phyloP scores from a whole-genome alignment of 2,329 filamentous ascomycete genomes.

The Fonsecaea monophora region DNA sequence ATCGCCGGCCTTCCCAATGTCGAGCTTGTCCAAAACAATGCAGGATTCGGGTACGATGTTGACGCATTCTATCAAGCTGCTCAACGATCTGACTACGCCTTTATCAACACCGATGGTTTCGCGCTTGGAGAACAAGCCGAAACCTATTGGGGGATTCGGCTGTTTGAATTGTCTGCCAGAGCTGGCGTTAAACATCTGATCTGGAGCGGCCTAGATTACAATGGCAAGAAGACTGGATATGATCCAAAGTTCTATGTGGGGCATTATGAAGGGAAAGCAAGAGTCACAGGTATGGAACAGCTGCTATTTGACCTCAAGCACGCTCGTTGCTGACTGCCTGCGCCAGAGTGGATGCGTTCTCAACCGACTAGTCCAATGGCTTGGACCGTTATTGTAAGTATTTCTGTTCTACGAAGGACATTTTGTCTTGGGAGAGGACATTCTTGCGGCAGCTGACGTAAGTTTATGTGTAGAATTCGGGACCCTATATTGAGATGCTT shows the following conservation, averaged over 20 bases:
- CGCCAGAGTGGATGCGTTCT: slow-evolving; percentile 24
- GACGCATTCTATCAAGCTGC: slow-evolving; percentile 53
- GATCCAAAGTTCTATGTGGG: slow-evolving; percentile 54
- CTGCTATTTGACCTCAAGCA: not conserved
- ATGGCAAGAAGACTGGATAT: slow-evolving; percentile 56
- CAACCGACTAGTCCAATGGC: slow-evolving; percentile 29
- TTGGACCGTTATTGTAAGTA: slow-evolving; percentile 19
- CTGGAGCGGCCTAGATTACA: slow-evolving; percentile 59
- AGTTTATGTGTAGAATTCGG: slow-evolving; percentile 25
- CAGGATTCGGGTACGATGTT: slow-evolving; percentile 50
- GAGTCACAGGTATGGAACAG: slow-evolving; percentile 44
- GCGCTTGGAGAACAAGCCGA: slow-evolving; percentile 60
- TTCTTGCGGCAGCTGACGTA: not conserved
- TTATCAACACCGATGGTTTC: slow-evolving; percentile 62
- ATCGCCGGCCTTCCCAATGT: slow-evolving; percentile 54
- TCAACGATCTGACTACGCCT: slow-evolving; percentile 54
- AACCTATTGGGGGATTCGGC: slow-evolving; percentile 52
- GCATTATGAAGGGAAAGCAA: slow-evolving; percentile 58
- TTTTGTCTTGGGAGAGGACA: not conserved
- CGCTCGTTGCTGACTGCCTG: not conserved
- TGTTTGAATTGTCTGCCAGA: slow-evolving; percentile 46
- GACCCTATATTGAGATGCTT: slow-evolving; percentile 41
- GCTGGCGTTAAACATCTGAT: slow-evolving; percentile 51
- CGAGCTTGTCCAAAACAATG: slow-evolving; percentile 55
- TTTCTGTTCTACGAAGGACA: not conserved